Conservation (phyloP, 1,139 yeast species). For the Candida dubliniensis region DNA sequence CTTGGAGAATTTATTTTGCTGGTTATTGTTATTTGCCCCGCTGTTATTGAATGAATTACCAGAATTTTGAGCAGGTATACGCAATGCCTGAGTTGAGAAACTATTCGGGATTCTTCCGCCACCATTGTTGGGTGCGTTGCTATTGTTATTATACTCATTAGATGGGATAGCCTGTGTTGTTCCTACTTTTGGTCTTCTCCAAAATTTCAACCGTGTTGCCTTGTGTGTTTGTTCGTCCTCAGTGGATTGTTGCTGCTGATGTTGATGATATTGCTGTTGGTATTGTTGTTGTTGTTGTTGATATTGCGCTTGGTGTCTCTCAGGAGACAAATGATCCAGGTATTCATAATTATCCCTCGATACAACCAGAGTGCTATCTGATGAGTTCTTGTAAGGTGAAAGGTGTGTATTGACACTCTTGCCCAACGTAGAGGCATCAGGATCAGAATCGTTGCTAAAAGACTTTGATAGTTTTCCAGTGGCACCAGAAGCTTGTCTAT, state of each 20-base stretch:
- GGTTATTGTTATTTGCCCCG: slow-evolving; percentile 1
- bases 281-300: slow-evolving; percentile 5
- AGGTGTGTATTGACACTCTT: slow-evolving; percentile 7
- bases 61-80: slow-evolving; percentile 7
- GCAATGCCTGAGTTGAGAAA: slow-evolving; percentile 12
- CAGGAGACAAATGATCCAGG: slow-evolving; percentile 15
- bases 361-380: not conserved
- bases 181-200: slow-evolving; percentile 51
- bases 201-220: slow-evolving; percentile 51
- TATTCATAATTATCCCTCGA: slow-evolving; percentile 5
- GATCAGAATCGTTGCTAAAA: slow-evolving; percentile 6
- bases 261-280: slow-evolving; percentile 5
- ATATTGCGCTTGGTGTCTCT: slow-evolving; percentile 2
- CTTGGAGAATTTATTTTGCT: slow-evolving; percentile 25
- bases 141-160: slow-evolving; percentile 6
- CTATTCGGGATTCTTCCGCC: slow-evolving; percentile 10
- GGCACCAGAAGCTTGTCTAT: slow-evolving; percentile 14
- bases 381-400: slow-evolving; percentile 9
- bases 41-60: not conserved
- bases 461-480: slow-evolving; percentile 3
- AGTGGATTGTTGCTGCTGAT: slow-evolving; percentile 10
- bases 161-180: slow-evolving; percentile 13
- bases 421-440: slow-evolving; percentile 10
- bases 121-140: not conserved
- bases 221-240: slow-evolving; percentile 42